These are phyloP conservation scores for Xylariaceae sp. DNA, from an alignment of 2,329 filamentous ascomycete species.

Conservation along the genomic window DNA sequence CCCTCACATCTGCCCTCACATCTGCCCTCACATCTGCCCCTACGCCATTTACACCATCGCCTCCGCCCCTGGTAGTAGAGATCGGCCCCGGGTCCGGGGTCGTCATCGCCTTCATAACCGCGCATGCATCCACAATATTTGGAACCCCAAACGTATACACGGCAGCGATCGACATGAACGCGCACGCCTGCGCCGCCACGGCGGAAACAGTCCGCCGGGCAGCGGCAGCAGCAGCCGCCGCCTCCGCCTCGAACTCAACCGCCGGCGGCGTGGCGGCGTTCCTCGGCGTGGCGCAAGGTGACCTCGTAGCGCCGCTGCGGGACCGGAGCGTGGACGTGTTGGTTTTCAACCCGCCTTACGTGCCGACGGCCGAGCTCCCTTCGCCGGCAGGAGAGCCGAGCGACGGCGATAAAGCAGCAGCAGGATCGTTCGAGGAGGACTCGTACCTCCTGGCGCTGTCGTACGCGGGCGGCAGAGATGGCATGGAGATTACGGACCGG, in stretches of 20 bases:
- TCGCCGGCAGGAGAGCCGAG: conserved; percentile 45
- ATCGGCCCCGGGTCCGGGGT: conserved; percentile 92
- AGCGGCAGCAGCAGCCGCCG: too few species aligned
- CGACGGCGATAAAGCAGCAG: conserved; percentile 12
- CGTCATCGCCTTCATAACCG: conserved; percentile 85
- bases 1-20: conserved; percentile 18
- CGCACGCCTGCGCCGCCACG: conserved; percentile 80
- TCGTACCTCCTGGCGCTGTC: conserved; percentile 83
- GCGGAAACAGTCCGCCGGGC: conserved; percentile 67
- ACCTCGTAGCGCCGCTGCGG: conserved; percentile 70
- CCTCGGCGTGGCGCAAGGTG: conserved; percentile 70
- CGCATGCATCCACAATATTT: conserved; percentile 75
- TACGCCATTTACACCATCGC: conserved; percentile 39
- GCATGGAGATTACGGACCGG: conserved; percentile 91
- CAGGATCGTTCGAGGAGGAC: conserved; percentile 71
- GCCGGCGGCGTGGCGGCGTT: conserved; percentile 51
- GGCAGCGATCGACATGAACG: conserved; percentile 83
- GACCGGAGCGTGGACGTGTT: conserved; percentile 74
- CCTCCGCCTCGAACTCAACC: conserved; percentile 42
- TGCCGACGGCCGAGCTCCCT: conserved; percentile 81
- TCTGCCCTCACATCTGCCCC: conserved; percentile 15
- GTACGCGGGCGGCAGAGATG: conserved; percentile 86
- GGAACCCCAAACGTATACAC: conserved; percentile 73
- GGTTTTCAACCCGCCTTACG: conserved; percentile 97
- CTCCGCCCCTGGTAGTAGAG: conserved; percentile 75